These are phyloP conservation scores for Colletotrichum horii DNA, from an alignment of 2,329 filamentous ascomycete species.

Conservation along the genomic window DNA sequence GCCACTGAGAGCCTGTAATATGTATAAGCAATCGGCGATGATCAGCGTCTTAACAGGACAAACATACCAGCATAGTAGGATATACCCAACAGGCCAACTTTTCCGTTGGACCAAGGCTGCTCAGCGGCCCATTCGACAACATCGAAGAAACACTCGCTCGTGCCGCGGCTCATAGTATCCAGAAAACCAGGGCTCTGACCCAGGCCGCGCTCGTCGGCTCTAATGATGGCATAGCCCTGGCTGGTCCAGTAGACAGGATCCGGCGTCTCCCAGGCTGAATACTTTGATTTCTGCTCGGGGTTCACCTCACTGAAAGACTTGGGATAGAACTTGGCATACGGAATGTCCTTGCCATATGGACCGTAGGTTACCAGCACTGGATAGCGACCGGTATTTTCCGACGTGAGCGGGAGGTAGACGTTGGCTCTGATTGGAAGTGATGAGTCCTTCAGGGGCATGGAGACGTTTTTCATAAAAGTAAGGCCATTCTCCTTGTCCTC, in stretches of 20 bases:
- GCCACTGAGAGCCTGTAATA: conserved; percentile 47
- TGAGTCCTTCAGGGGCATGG: conserved; percentile 33
- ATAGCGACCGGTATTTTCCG: conserved; percentile 26
- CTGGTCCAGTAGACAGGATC: conserved; percentile 62
- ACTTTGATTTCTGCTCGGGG: conserved; percentile 54
- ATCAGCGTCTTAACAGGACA: too few species aligned
- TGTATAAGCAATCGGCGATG: conserved; percentile 16
- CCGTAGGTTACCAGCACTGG: conserved; percentile 75
- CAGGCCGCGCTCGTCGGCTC: conserved; percentile 54
- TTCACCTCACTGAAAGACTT: conserved; percentile 55
- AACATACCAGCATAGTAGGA: conserved; percentile 46
- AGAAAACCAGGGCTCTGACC: conserved; percentile 53
- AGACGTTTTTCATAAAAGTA: conserved; percentile 43
- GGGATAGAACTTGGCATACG: conserved; percentile 57
- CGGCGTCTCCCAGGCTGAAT: conserved; percentile 65
- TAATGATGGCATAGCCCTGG: conserved; percentile 59
- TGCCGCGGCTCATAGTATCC: conserved; percentile 54
- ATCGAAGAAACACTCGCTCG: conserved; percentile 53
- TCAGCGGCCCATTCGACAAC: conserved; percentile 55
- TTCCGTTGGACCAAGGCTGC: conserved; percentile 52
- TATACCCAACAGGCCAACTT: conserved; percentile 53
- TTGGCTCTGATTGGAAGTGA: conserved; percentile 40
- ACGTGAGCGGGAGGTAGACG: conserved; percentile 38
- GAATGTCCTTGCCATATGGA: conserved; percentile 76
- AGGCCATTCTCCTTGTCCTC: conserved; percentile 9